A percentile compares a stretch with the other conserved stretches of the same genome.
Evolutionary conservation across 2,329 filamentous ascomycete genomes (phyloP).

Genomic region (Cladosporium colombiae): DNA sequence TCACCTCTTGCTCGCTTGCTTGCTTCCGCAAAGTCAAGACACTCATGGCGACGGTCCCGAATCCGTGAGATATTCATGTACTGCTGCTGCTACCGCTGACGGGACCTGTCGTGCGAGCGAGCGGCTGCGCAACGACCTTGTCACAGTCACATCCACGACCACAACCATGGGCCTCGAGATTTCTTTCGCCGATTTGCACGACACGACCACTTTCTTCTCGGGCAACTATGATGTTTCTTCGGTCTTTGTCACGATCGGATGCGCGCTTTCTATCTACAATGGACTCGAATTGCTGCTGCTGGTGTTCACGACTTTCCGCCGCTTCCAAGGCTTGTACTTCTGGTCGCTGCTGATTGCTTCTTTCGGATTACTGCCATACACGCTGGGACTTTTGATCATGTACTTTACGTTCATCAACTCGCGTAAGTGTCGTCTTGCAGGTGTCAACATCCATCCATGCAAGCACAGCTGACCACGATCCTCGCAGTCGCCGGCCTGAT

Average conservation of each 20-base stretch:
- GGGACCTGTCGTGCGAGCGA: not conserved
- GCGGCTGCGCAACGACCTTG: not conserved
- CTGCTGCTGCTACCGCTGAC: not conserved
- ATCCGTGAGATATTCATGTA: not conserved
- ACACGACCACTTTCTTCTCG: slow-evolving; percentile 23
- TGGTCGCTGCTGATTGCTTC: slow-evolving; percentile 49
- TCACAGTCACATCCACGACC: not conserved
- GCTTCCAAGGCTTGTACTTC: slow-evolving; percentile 50
- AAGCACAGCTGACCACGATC: not conserved
- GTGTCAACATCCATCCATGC: too few species aligned
- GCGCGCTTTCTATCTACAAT: slow-evolving; percentile 38
- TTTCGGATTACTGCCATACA: slow-evolving; percentile 47
- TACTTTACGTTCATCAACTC: slow-evolving; percentile 19
- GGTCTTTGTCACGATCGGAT: slow-evolving; percentile 21
- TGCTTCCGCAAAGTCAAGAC: not conserved
- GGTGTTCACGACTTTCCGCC: slow-evolving; percentile 46
- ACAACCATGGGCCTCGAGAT: slow-evolving; percentile 12
- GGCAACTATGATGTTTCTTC: slow-evolving; percentile 20
- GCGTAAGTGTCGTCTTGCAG: not conserved
- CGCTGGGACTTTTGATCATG: slow-evolving; percentile 36
- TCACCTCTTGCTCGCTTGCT: too few species aligned
- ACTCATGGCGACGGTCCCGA: not conserved
- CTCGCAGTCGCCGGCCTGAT: slow-evolving; percentile 21
- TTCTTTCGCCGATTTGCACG: slow-evolving; percentile 11
- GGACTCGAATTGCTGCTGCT: slow-evolving; percentile 48